Evolutionary conservation across 306 rosid species (phyloP).

Genomic region (Rosa chinensis): DNA sequence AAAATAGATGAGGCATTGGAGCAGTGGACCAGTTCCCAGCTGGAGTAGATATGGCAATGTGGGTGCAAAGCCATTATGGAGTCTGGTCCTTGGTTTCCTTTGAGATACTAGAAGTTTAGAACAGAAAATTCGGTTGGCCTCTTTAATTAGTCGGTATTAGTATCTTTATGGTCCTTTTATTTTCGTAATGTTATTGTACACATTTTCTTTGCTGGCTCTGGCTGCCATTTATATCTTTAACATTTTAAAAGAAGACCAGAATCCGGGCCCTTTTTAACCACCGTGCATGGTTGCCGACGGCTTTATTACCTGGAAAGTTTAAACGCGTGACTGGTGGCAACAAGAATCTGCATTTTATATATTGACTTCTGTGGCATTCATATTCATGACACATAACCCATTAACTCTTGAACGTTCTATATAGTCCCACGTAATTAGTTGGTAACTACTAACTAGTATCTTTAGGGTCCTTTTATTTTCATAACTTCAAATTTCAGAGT

Average conservation of each 20-base stretch:
- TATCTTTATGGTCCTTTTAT: background rate
- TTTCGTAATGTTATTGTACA: background rate
- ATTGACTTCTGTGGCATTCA: background rate
- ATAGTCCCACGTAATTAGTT: no score
- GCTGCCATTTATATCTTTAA: background rate
- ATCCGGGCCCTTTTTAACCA: background rate
- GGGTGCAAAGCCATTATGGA: background rate
- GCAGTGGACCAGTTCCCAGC: background rate
- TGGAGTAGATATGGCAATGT: background rate
- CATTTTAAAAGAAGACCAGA: background rate
- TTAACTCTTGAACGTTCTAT: background rate
- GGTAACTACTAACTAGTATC: no score
- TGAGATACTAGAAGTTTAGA: background rate
- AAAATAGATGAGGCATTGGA: background rate
- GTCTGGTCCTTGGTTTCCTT: background rate
- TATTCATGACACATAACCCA: background rate
- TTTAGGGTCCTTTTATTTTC: no score
- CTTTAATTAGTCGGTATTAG: background rate
- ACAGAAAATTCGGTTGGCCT: background rate
- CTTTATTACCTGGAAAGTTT: conserved; percentile 3
- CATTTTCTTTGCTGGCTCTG: background rate
- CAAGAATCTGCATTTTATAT: background rate
- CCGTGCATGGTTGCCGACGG: conserved; percentile 2
- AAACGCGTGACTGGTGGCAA: background rate
- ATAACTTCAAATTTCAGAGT: no score